Evolutionary conservation across 1,284 basidiomycete species (phyloP), one percentile per base, ranked within the genome.

Genomic region (Bondarzewia mesenterica): DNA sequence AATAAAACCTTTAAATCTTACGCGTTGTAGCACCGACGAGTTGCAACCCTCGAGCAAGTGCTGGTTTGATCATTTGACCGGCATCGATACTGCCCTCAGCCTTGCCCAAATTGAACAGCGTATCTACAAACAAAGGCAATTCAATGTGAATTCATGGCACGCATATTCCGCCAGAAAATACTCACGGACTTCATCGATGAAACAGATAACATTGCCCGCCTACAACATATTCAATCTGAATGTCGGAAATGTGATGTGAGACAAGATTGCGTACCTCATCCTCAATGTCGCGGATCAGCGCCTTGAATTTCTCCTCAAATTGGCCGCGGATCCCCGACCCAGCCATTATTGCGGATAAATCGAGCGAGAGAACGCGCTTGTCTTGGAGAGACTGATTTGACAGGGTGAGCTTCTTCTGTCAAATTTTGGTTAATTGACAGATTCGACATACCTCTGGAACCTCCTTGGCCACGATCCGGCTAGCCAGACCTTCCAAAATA

Each of bases 221-320:
- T 82, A 46, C 21, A 36, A 8, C 16, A 14, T 46, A 22, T 25
- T 37, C 44, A 40, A 50, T 47, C 12, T 25, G 15, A 5, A 5
- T 20, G 15, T 50, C 8, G n/a, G n/a, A n/a, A n/a, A n/a, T n/a
- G n/a, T n/a, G n/a, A n/a, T n/a, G n/a, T 32, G 5, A 39, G 6
- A n/a, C 23, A 25, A 5, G 46, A 16, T 37, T 10, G 25, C 14
- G 48, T n/a, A 22, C 51, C 67, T 89, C 82, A 12, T 85, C 88
- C 59, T 94, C 89, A 51, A 96, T 93, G 60, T 96, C 93, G 37
- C 78, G 78, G 23, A 95, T 72, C 5, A 94, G 70, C 0, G 80
- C 82, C 63, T 92, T 93, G 75, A 95, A 93, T 58, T 92, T 92
- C 62, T 90, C 89, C 58, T 96, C 93, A 52, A 95, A 95, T 52